These are phyloP conservation scores for Candida gigantensis DNA, from an alignment of 1,139 yeast genomes.

Conservation along the genomic window DNA sequence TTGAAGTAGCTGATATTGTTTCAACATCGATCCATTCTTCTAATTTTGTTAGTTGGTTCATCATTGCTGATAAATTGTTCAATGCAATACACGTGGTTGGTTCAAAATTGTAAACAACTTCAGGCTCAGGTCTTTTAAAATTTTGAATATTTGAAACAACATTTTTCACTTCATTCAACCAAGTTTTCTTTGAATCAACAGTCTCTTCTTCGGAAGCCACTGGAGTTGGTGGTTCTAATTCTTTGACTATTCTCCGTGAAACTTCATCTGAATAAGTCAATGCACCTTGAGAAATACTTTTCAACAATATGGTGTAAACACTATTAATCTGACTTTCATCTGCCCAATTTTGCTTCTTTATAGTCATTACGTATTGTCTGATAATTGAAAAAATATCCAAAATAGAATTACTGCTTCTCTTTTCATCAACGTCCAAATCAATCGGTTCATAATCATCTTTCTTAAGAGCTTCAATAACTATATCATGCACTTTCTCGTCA, in stretches of 20 bases:
- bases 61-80: slow-evolving; percentile 67
- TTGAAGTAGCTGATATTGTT: slow-evolving; percentile 44
- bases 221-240: slow-evolving; percentile 35
- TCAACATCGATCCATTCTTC: slow-evolving; percentile 69
- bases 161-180: slow-evolving; percentile 49
- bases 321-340: slow-evolving; percentile 62
- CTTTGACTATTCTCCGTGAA: slow-evolving; percentile 49
- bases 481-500: slow-evolving; percentile 46
- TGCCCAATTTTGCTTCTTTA: slow-evolving; percentile 55
- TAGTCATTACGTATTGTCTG: slow-evolving; percentile 54
- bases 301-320: slow-evolving; percentile 57
- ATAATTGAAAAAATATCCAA: slow-evolving; percentile 67
- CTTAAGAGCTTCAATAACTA: slow-evolving; percentile 56
- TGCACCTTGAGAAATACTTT: slow-evolving; percentile 62
- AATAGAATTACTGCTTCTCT: slow-evolving; percentile 54
- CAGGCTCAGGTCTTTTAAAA: slow-evolving; percentile 33
- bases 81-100: slow-evolving; percentile 72
- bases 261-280: slow-evolving; percentile 52
- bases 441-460: slow-evolving; percentile 59
- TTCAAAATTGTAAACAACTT: slow-evolving; percentile 63
- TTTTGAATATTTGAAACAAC: slow-evolving; percentile 48
- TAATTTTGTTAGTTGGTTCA: slow-evolving; percentile 55
- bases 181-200: slow-evolving; percentile 21
- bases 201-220: slow-evolving; percentile 24
- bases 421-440: slow-evolving; percentile 41